A percentile compares a stretch with the other conserved stretches of the same genome.
Conservation (phyloP, 371 early-diverging fungal genomes). For the Mortierella sp. region DNA sequence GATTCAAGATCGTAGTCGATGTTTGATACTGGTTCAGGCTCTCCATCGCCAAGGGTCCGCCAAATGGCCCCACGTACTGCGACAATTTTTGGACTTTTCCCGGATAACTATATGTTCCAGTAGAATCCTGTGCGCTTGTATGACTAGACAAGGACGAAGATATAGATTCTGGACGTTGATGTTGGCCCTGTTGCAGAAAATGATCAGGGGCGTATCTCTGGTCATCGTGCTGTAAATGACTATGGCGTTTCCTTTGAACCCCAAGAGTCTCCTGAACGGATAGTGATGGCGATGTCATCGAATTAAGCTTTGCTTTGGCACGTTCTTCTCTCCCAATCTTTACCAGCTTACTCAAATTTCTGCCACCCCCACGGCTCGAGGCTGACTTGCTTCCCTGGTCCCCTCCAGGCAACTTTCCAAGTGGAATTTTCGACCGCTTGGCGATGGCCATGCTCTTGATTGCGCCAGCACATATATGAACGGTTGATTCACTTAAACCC, state of each 20-base stretch:
- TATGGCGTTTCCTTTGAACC: constrained; percentile 26
- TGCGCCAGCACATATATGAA: constrained; percentile 45
- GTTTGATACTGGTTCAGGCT: constrained; percentile 47
- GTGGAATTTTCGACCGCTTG: constrained; percentile 31
- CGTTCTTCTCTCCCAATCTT: constrained; percentile 52
- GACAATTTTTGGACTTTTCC: constrained; percentile 53
- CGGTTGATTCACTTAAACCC: constrained; percentile 43
- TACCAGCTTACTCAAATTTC: constrained; percentile 39
- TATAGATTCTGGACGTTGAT: constrained; percentile 13
- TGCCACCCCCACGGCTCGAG: background rate
- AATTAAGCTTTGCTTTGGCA: constrained; percentile 37
- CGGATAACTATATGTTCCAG: constrained; percentile 19
- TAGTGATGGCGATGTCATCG: constrained; percentile 22
- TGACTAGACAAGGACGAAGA: constrained; percentile 11
- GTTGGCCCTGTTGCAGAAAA: constrained; percentile 6
- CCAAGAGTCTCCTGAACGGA: constrained; percentile 3
- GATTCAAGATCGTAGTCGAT: constrained; percentile 42
- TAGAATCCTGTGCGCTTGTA: constrained; percentile 5
- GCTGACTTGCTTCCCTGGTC: background rate
- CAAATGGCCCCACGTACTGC: constrained; percentile 49
- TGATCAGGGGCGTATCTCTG: constrained; percentile 11
- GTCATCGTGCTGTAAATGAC: constrained; percentile 29
- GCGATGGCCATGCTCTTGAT: constrained; percentile 51
- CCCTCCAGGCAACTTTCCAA: constrained; percentile 2
- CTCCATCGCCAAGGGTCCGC: constrained; percentile 45